Conservation (phyloP, 805 yeast species). For the Candida berthetii region DNA sequence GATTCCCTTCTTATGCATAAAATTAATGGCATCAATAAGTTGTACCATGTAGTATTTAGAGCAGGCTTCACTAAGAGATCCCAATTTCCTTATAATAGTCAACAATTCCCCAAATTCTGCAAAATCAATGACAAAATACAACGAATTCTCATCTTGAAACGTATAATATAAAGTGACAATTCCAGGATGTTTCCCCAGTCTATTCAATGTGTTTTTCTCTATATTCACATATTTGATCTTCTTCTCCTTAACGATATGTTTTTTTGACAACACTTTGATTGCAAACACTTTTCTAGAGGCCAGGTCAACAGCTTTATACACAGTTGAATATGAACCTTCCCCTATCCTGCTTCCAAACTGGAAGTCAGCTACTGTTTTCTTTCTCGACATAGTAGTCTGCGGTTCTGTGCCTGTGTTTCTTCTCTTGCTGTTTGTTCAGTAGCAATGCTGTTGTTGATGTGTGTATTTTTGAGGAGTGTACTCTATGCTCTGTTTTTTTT, state of each 20-base stretch:
- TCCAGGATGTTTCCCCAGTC: conserved; percentile 91
- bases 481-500: too few species aligned
- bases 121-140: conserved; percentile 89
- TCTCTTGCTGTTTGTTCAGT: too few species aligned
- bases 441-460: too few species aligned
- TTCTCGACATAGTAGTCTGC: conserved; percentile 25
- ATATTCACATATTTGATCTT: conserved; percentile 95
- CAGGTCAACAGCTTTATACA: conserved; percentile 76
- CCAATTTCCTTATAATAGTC: conserved; percentile 68
- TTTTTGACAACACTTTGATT: conserved; percentile 83
- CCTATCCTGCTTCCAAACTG: conserved; percentile 82
- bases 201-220: conserved; percentile 83
- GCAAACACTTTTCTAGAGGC: conserved; percentile 76
- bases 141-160: conserved; percentile 83
- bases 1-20: conserved; percentile 76
- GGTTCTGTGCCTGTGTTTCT: neutral
- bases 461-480: too few species aligned
- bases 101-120: conserved; percentile 95
- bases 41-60: conserved; percentile 80
- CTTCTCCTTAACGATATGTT: conserved; percentile 89
- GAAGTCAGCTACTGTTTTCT: conserved; percentile 65
- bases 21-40: conserved; percentile 83
- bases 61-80: conserved; percentile 70
- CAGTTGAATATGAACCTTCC: conserved; percentile 95
- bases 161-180: conserved; percentile 88